Base-by-base conservation (phyloP, 2,329 filamentous ascomycete genomes). In the Lecanosticta acicola region DNA sequence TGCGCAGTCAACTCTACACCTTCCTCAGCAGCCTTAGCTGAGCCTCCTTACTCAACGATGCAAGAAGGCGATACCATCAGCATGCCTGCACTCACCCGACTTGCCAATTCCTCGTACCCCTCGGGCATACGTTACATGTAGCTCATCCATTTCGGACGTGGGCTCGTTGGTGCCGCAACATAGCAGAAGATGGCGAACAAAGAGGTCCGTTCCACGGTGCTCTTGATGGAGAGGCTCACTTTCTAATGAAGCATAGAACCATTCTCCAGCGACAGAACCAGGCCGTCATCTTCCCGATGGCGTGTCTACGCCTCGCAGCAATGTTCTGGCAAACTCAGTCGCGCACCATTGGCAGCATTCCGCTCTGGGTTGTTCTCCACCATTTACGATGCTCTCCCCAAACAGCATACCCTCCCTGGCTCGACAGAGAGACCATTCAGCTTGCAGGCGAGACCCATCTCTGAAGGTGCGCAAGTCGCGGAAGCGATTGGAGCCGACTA, bases 381-480 rank as follows among this genome's bases (percentile, higher is more conserved):
- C 54, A 2, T 49, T 56, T 16, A 49, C 47, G 9, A 43, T 54
- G 9, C 44, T 57, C 4, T 61, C 62, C 11, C 61, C 62, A 3
- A 60, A 51, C 46, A 58, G 50, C 51, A 62, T 59, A 38, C 62
- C 62, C 3, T 50, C 51, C 2, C 46, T 64, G 38, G 53, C 50
- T 26, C 48, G 50, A 10, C 62, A 64, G 44, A 47, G 62, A 43
- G 61, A 64, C 37, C 62, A 64, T 36, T 62, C 61, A 11, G 56
- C 59, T 16, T 64, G 62, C 48, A 49, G 56, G 16, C 46, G 24
- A 19, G 54, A 57, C 17, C 62, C 60, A n/a, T 62, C 62, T 20
- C 46, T 66, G 14, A 60, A 58, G 24, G 60, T 66, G 11, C 61
- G 60, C 20, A 65, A 66, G 45, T 65, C 63, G 14, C 53, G 63